Base-by-base conservation (phyloP, 1,284 basidiomycete species). In the Pyrrhoderma lamaoense region DNA sequence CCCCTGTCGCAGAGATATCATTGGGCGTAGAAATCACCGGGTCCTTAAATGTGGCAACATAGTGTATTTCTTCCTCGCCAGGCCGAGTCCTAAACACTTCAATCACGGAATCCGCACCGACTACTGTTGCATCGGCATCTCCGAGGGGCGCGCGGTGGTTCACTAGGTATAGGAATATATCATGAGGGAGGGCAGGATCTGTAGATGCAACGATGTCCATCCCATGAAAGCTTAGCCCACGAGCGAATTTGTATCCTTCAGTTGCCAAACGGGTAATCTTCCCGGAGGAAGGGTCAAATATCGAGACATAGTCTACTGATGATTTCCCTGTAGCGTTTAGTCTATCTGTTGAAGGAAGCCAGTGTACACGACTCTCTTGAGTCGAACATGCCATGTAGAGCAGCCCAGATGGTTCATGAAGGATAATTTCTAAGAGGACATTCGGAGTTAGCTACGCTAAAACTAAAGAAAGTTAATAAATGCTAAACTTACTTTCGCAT, bases 361-460 rank as follows among this genome's bases (percentile, higher is more conserved):
- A 89, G 43, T 71, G 65, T 1, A 62, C 49, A 13, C 84, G 75
- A 25, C 67, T 71, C 2, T 62, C 61, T 1, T 69, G 76, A 0
- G 72, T 73, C 2, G 85, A 85, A 59, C 87, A 89, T 8, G 83
- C 83, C 8, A 85, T 71, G 61, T 84, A 89, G n/a, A 89, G 55
- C 8, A 78, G 57, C 27, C 82, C 82, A 2, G 73, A 73, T 1
- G 75, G 69, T 44, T 75, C 67, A 54, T 82, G 78, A 8, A 81
- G 62, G 3, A 80, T 69, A 36, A 76, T 63, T 62, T 83, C 81
- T 83, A 58, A 27, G 39, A 22, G 38, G 38, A 11, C 38, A 7
- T 5, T 40, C 38, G 14, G 38, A 18, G 5, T 40, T 5, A 40
- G 38, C 14, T 14, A 8, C 16, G 35, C 35, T 37, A 16, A 37